A percentile compares a stretch with the other conserved stretches of the same genome.
phyloP scores from a whole-genome alignment of 2,329 filamentous ascomycete genomes.

The Beauveria brongniartii region DNA sequence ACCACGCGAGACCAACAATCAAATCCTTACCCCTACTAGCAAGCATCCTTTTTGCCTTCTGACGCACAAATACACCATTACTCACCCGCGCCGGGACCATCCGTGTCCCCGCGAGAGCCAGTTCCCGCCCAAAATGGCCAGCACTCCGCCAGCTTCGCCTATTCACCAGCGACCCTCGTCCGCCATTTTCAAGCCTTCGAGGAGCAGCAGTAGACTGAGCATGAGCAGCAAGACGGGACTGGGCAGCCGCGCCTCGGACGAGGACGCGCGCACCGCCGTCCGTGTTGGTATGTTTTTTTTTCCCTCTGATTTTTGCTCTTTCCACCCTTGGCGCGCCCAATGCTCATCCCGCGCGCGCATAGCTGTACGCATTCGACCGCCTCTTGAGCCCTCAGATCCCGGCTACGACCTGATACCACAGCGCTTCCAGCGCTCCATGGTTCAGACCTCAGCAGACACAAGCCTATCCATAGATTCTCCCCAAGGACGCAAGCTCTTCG shows the following conservation, averaged over 20 bases:
- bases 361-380: conserved; percentile 91
- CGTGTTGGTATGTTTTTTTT: conserved; percentile 74
- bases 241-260: conserved; percentile 78
- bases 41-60: neutral
- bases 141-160: conserved; percentile 63
- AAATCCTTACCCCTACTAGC: conserved; percentile 9
- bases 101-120: neutral
- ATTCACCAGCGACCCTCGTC: conserved; percentile 65
- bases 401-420: conserved; percentile 93
- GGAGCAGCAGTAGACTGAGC: conserved; percentile 81
- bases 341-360: conserved; percentile 10
- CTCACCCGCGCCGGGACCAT: conserved; percentile 7
- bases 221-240: conserved; percentile 68
- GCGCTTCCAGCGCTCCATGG: conserved; percentile 87
- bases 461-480: conserved; percentile 83
- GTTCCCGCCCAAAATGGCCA: conserved; percentile 44
- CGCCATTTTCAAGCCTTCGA: conserved; percentile 65
- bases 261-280: conserved; percentile 83
- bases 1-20: neutral
- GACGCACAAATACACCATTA: neutral
- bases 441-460: conserved; percentile 79
- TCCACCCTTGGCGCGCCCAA: neutral
- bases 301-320: neutral
- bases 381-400: conserved; percentile 74
- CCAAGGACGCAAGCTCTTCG: conserved; percentile 88